Percentiles rank a stretch among this genome's conserved stretches.
Conservation (phyloP, 2,329 filamentous ascomycete species). For the Diaporthe caulivora region DNA sequence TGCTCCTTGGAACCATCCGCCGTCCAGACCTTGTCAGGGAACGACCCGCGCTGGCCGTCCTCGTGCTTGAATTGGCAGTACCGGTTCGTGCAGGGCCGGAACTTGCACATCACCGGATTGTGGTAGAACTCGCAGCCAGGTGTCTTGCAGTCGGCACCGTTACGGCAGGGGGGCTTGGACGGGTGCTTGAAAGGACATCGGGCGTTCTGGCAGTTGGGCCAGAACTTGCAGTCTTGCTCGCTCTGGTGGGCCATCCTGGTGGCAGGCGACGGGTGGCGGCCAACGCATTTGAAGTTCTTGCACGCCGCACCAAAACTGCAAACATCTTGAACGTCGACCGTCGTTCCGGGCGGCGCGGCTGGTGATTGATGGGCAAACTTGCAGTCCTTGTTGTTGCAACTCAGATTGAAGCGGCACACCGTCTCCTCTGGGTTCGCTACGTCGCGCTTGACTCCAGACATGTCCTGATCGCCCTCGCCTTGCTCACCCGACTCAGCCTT, state of each 20-base stretch:
- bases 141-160: conserved; percentile 88
- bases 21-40: conserved; percentile 93
- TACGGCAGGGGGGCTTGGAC: conserved; percentile 86
- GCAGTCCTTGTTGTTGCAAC: conserved; percentile 90
- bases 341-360: conserved; percentile 81
- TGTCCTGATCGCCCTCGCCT: conserved; percentile 72
- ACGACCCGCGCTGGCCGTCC: conserved; percentile 87
- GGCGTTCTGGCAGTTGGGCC: conserved; percentile 89
- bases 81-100: conserved; percentile 91
- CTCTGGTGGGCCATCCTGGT: conserved; percentile 82
- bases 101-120: conserved; percentile 86
- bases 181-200: conserved; percentile 92
- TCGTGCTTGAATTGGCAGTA: conserved; percentile 90
- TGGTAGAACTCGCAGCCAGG: conserved; percentile 92
- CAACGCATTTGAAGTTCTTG: conserved; percentile 95
- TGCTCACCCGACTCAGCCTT: conserved; percentile 52
- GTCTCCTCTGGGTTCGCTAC: conserved; percentile 71
- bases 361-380: conserved; percentile 95
- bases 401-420: conserved; percentile 89
- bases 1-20: conserved; percentile 73
- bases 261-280: conserved; percentile 91
- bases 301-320: conserved; percentile 92
- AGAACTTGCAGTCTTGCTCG: conserved; percentile 91
- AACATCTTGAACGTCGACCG: conserved; percentile 82
- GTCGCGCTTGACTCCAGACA: conserved; percentile 66